phyloP scores from a whole-genome alignment of 345 rosid genomes.

The Schrenkiella parvula region DNA sequence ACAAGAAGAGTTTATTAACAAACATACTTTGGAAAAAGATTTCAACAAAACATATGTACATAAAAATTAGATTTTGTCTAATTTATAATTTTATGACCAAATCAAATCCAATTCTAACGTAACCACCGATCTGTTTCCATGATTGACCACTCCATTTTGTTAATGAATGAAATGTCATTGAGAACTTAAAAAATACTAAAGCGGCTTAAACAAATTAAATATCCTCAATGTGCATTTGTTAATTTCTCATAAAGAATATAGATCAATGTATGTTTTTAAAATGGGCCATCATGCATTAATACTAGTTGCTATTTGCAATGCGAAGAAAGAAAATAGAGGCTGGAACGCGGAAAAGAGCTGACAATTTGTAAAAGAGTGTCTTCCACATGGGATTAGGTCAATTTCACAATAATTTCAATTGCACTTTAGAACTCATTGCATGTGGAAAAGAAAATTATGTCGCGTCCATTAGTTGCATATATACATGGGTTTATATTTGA shows the following conservation, averaged over 20 bases:
- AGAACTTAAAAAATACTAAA: neutral
- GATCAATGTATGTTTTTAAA: neutral
- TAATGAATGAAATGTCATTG: neutral
- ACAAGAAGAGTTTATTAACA: neutral
- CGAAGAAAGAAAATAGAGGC: neutral
- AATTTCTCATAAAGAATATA: neutral
- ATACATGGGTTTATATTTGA: neutral
- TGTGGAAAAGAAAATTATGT: neutral
- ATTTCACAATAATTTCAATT: slow-evolving; percentile 12
- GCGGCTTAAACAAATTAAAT: neutral
- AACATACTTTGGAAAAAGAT: neutral
- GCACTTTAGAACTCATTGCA: neutral
- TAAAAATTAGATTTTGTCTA: neutral
- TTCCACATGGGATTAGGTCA: slow-evolving; percentile 31
- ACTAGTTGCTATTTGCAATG: too few relatives aligned
- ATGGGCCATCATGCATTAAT: slow-evolving; percentile 22
- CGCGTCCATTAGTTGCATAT: neutral
- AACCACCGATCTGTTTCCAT: slow-evolving; percentile 3
- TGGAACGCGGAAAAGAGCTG: slow-evolving; percentile 29
- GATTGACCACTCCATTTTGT: neutral
- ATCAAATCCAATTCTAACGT: slow-evolving; percentile 16
- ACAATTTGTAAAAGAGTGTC: slow-evolving; percentile 18
- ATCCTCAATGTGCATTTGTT: neutral
- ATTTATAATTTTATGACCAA: neutral
- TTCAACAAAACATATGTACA: neutral